phyloP scores from a whole-genome alignment of 305 asterid genomes.

The Fraxinus floribunda region DNA sequence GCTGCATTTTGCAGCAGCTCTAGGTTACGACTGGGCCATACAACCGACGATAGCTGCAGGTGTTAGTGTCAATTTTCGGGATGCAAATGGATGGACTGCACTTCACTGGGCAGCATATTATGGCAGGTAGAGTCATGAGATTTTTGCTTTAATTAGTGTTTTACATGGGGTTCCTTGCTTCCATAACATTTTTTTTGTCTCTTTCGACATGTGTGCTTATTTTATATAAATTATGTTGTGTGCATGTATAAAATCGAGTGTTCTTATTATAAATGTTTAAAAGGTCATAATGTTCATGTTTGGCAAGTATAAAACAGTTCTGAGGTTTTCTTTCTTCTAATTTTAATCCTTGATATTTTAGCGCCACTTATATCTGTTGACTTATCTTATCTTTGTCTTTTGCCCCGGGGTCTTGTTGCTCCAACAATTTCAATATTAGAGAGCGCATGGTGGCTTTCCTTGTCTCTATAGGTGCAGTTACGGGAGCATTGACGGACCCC shows the following conservation, averaged over 20 bases:
- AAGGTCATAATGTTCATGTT: not conserved
- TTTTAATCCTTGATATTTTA: slow-evolving; percentile 16
- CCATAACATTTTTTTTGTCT: not conserved
- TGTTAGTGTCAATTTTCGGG: slow-evolving; percentile 82
- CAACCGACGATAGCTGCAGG: slow-evolving; percentile 76
- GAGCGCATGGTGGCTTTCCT: slow-evolving; percentile 85
- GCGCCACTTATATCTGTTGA: slow-evolving; percentile 11
- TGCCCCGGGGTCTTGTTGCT: slow-evolving; percentile 9
- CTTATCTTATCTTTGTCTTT: slow-evolving; percentile 6
- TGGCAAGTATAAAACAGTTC: not conserved
- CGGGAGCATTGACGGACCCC: slow-evolving; percentile 87
- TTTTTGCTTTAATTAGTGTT: not conserved
- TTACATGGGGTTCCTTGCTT: slow-evolving; percentile 19
- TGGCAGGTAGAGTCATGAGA: slow-evolving; percentile 62
- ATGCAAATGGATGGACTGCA: slow-evolving; percentile 91
- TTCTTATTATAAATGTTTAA: not conserved
- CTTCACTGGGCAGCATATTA: slow-evolving; percentile 98
- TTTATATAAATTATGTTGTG: not conserved
- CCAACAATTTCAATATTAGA: slow-evolving; percentile 37
- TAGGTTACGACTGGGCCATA: slow-evolving; percentile 93
- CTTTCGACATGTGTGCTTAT: not conserved
- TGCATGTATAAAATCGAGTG: not conserved
- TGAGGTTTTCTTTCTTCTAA: slow-evolving; percentile 9
- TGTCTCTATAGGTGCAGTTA: slow-evolving; percentile 69
- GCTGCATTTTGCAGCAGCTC: slow-evolving; percentile 86